Evolutionary conservation across 352 stramenopile species (phyloP), one percentile per base, ranked within the genome.

Genomic region (Phytopythium montanum): DNA sequence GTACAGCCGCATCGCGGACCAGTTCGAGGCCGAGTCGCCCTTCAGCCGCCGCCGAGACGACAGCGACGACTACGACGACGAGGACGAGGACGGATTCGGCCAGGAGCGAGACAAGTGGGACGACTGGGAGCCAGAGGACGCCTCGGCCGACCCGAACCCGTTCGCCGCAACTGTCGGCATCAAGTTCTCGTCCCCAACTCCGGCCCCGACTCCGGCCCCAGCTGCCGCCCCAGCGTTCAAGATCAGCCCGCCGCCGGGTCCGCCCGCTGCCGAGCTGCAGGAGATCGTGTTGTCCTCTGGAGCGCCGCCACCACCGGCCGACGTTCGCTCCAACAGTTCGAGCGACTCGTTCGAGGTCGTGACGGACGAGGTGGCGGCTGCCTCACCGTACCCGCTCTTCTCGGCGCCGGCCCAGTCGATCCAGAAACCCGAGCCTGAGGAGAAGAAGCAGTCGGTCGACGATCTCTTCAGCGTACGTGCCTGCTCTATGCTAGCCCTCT

Each of bases 381-480:
- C 60, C 51, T 26, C 49, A 4, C 16, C 45, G 41, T 63, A 65
- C 14, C 34, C 61, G n/a, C 59, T 73, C n/a, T 57, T 71, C 36
- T 52, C 65, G 23, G 65, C 63, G 6, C 42, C 57, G 12, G 23
- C 23, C 36, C 52, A 55, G 36, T 25, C 49, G 39, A 38, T 51
- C n/a, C 60, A 62, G 23, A 42, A 38, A 28, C 38, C 57, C 26
- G 59, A 69, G 28, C 54, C 46, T 42, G 73, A 77, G 23, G 68
- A 65, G 12, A 70, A 81, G 52, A 76, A 64, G 39, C 65, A 83
- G 36, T 63, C 57, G 3, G 75, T 76, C 25, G 76, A 90, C 42
- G 81, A 94, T 52, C 68, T 94, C 39, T 94, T 94, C 61, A 94
- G 81, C 54, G 84, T 94, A 87, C 61, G 79, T 85, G 45, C 3